A percentile compares a stretch with the other conserved stretches of the same genome.
Evolutionary conservation across 139 green algal genomes (phyloP).

Genomic region (Trebouxia sp.): DNA sequence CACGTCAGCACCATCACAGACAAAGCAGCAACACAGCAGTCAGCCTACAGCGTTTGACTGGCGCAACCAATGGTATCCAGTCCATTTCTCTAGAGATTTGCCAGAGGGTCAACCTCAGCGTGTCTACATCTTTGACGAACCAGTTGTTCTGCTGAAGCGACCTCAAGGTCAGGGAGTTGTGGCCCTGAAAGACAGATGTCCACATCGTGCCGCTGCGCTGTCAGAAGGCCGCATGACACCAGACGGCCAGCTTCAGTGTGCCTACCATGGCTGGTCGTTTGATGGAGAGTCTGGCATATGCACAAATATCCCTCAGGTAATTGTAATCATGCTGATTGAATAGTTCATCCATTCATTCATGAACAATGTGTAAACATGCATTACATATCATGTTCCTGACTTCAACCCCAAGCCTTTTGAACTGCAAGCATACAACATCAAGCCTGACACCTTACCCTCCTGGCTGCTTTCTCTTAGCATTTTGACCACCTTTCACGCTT

Average conservation of each 20-base stretch:
- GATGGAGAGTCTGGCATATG: constrained; percentile 27
- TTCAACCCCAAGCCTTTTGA: no score
- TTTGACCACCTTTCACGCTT: neutral
- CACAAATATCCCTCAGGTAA: constrained; percentile 36
- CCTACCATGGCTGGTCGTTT: constrained; percentile 48
- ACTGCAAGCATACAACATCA: neutral
- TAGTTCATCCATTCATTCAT: neutral
- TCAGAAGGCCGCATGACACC: constrained; percentile 48
- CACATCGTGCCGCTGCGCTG: constrained; percentile 57
- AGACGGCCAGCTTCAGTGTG: constrained; percentile 50
- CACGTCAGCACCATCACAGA: no score
- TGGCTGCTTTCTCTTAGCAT: neutral
- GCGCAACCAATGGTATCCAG: constrained; percentile 30
- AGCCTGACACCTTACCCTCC: neutral
- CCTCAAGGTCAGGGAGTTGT: constrained; percentile 14
- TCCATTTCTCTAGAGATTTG: constrained; percentile 32
- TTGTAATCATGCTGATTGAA: neutral
- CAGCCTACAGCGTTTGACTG: neutral
- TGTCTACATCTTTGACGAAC: constrained; percentile 37
- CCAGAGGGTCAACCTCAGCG: constrained; percentile 27
- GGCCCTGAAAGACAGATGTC: constrained; percentile 40
- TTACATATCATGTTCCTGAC: neutral
- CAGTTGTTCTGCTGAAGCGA: constrained; percentile 20
- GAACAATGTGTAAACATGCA: neutral
- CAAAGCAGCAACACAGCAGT: neutral